These are phyloP conservation scores for Clohesyomyces aquaticus DNA, from an alignment of 495 filamentous ascomycete species.

Conservation along the genomic window DNA sequence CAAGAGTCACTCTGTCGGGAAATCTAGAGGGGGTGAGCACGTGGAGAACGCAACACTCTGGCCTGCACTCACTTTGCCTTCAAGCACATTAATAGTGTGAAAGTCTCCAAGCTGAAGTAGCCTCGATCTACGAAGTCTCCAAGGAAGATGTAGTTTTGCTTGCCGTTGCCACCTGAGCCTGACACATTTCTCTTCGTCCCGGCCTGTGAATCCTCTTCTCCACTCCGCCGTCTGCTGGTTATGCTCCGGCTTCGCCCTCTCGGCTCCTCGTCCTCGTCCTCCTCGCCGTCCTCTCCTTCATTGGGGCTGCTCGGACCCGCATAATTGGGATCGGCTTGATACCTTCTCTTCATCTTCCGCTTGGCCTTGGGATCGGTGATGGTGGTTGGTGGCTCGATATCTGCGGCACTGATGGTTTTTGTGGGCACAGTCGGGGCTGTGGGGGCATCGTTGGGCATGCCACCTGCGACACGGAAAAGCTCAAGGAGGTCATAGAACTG, in stretches of 20 bases:
- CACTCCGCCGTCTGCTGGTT: constrained; percentile 38
- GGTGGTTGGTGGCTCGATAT: constrained; percentile 83
- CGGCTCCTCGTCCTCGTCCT: constrained; percentile 53
- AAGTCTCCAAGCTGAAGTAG: constrained; percentile 96
- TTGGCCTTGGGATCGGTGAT: constrained; percentile 83
- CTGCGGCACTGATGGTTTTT: constrained; percentile 75
- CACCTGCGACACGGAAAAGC: constrained; percentile 92
- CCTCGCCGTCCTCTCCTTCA: constrained; percentile 55
- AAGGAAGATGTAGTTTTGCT: constrained; percentile 91
- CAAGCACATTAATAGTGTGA: constrained; percentile 91
- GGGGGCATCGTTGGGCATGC: constrained; percentile 81
- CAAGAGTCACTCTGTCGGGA: constrained; percentile 90
- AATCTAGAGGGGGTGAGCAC: constrained; percentile 61
- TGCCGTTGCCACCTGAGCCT: constrained; percentile 52
- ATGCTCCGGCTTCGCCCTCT: constrained; percentile 48
- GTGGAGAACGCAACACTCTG: background rate
- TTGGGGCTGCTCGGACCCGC: constrained; percentile 47
- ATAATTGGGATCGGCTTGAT: constrained; percentile 48
- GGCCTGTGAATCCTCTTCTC: constrained; percentile 34
- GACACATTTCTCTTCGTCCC: constrained; percentile 38
- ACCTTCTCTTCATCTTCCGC: constrained; percentile 69
- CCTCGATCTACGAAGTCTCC: constrained; percentile 97
- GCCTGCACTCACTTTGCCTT: constrained; percentile 80
- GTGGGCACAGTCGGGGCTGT: constrained; percentile 41
- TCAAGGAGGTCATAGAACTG: constrained; percentile 99